These are phyloP conservation scores for Verticillium tricorpus DNA, from an alignment of 2,329 filamentous ascomycete genomes.

Conservation along the genomic window DNA sequence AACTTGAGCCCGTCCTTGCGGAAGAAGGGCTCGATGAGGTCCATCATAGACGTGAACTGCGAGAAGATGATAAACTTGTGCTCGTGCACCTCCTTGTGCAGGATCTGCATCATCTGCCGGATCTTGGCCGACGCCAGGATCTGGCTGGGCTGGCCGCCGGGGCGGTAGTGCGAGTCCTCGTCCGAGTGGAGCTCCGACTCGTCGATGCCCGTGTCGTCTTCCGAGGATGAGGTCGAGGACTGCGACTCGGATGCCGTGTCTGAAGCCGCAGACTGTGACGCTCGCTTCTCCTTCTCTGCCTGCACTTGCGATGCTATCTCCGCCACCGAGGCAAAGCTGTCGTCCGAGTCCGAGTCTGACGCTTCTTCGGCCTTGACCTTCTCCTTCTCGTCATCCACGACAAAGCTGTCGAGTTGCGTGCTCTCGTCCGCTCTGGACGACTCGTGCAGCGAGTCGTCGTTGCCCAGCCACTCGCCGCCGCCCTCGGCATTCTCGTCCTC, in stretches of 20 bases:
- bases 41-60: conserved; percentile 97
- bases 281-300: conserved; percentile 22
- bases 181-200: conserved; percentile 37
- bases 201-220: conserved; percentile 32
- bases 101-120: conserved; percentile 73
- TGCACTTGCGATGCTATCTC: conserved; percentile 26
- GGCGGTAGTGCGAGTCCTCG: conserved; percentile 23
- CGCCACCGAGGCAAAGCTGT: conserved; percentile 31
- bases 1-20: conserved; percentile 68
- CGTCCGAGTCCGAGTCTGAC: conserved; percentile 22
- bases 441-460: conserved; percentile 60
- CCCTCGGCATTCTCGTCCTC: conserved; percentile 86
- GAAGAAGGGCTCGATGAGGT: conserved; percentile 91
- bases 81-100: conserved; percentile 69
- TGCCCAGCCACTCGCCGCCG: conserved; percentile 72
- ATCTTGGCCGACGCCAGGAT: conserved; percentile 84
- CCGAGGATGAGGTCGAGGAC: conserved; percentile 8
- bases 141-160: conserved; percentile 37
- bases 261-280: conserved; percentile 1
- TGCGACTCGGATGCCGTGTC: neutral
- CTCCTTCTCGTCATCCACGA: conserved; percentile 48
- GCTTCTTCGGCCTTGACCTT: conserved; percentile 24
- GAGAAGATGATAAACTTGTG: conserved; percentile 99
- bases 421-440: conserved; percentile 47
- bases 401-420: conserved; percentile 51